Evolutionary conservation across 176 grass and related monocot species (phyloP), one percentile per base, ranked within the genome.

Genomic region (Aegilops longissima): DNA sequence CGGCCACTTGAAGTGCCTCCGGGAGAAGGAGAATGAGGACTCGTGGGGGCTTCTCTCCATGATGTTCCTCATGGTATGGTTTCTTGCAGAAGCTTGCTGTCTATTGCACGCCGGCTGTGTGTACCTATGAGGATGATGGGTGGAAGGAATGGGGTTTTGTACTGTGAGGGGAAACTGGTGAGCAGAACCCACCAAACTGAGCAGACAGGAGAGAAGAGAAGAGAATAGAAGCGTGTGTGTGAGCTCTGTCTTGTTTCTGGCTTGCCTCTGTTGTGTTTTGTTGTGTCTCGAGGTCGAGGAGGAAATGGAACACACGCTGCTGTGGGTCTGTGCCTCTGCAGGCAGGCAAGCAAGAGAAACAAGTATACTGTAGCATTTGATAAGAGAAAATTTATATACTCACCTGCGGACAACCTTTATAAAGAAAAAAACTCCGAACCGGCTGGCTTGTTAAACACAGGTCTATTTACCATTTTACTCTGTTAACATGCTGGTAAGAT

Each of bases 1-100:
- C 7, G 93, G 94, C 93, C 96, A 95, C 68, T 92, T 95, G 90
- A 98, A 95, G 77, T 98, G 89, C 59, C 96, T 87, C 71, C 91
- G 86, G 63, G 96, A 98, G 91, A 94, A 98, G 44, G 96, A 96
- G 82, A 94, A 95, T 8, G 93, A 98, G 2, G 93, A 90, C 36
- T 95, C 96, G 58, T 95, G 92, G 34, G 92, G 84, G 69, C 88
- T 95, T 75, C 92, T 95, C 24, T 89, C 86, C 93, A 92, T 94
- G 89, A 92, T 95, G 69, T 82, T 98, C 45, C 92, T 95, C 96
- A 54, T 54, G 49, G 86, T 88, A 54, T 54, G 49, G 86, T 88
- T 88, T 20, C 39, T 87, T 42, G 72, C 76, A 13, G 64, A 49
- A 69, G 62, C 44, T 76, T 76, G 73, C 1, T 76, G 72, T 75